phyloP scores from a whole-genome alignment of 805 yeast genomes.

The Millerozyma miso region DNA sequence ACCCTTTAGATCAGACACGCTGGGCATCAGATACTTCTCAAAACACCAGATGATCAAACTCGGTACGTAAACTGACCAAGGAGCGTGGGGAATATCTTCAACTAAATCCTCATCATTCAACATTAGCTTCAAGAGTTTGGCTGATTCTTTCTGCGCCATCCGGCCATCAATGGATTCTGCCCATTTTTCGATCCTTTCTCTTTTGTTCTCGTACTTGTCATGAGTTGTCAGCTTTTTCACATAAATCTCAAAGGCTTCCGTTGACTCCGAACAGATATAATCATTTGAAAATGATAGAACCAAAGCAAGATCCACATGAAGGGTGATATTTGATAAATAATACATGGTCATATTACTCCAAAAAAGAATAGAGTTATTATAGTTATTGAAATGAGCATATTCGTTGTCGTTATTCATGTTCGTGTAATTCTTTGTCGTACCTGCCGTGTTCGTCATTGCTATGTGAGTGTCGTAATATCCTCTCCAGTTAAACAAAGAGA shows the following conservation, averaged over 20 bases:
- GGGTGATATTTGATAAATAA: constrained; percentile 19
- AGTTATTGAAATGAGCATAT: constrained; percentile 18
- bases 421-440: not conserved
- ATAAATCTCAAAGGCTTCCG: not conserved
- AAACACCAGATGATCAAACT: constrained; percentile 8
- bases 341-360: constrained; percentile 28
- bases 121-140: constrained; percentile 14
- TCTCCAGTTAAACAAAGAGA: constrained; percentile 32
- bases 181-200: constrained; percentile 16
- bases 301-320: constrained; percentile 19
- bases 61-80: constrained; percentile 5
- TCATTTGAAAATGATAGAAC: constrained; percentile 9
- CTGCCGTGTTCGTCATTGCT: constrained; percentile 13
- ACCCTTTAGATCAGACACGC: not conserved
- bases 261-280: constrained; percentile 6
- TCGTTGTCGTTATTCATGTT: constrained; percentile 1
- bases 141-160: constrained; percentile 18
- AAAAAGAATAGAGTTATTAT: constrained; percentile 28
- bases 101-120: constrained; percentile 13
- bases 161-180: constrained; percentile 21
- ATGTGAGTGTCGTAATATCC: constrained; percentile 34
- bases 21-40: constrained; percentile 2
- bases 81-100: constrained; percentile 13
- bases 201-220: constrained; percentile 12
- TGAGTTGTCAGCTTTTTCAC: constrained; percentile 7